Evolutionary conservation across 495 filamentous ascomycete genomes (phyloP), one percentile per base, ranked within the genome.

Genomic region (Chaetomidium leptoderma): DNA sequence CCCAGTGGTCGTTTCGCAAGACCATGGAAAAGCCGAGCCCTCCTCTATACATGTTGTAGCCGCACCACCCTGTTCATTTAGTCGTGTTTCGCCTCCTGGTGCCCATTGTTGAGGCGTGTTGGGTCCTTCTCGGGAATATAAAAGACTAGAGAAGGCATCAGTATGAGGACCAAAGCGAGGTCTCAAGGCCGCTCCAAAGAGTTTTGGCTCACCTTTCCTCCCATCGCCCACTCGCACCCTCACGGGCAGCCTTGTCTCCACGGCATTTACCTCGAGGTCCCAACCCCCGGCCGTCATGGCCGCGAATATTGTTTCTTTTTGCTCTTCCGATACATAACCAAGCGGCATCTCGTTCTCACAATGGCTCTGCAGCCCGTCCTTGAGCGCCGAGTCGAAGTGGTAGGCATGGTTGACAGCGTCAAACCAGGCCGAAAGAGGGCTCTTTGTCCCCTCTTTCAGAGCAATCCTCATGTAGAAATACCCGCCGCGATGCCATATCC

Each of bases 381-480:
- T 70, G 19, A 72, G 63, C 26, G 64, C 67, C 50, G 62, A 63
- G 49, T 69, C 70, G 24, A 70, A 72, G 58, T 72, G 66, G 44
- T 69, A 72, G 16, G 83, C 82, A 33, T 83, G 73, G 36, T 84
- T 72, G 6, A 92, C 76, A 7, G 86, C 89, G 61, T 92, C 85
- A 44, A 79, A 76, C 89, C 88, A 96, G 8, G 86, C 89, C 66
- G 81, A 81, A 2, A 91, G 67, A 56, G 86, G 82, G 19, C 78
- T 69, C 0, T 70, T 73, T 27, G 76, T 78, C 7, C 59, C 75
- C 51, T 80, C 75, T 69, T 91, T 91, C 14, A 96, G 67, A 19
- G 86, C 79, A 44, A 92, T 85, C 10, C 61, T 48, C 57, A 77
- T 72, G 48, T 78, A 82, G 48, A 76, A 76, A 33, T 63, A 71